Conservation (phyloP, 495 filamentous ascomycete species). For the Xanthoparmelia taractica region DNA sequence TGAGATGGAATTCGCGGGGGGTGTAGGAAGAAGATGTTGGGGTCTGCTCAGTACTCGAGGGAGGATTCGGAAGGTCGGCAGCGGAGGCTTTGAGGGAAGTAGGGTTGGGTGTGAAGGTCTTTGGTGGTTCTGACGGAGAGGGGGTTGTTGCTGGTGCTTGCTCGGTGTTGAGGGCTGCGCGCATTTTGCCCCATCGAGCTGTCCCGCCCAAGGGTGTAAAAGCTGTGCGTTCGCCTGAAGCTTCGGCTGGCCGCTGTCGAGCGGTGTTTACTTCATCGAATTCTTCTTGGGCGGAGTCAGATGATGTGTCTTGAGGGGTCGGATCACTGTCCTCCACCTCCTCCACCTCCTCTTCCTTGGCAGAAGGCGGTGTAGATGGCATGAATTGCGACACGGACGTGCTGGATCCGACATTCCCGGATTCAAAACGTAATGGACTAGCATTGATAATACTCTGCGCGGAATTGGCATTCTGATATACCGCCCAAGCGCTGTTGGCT, state of each 20-base stretch:
- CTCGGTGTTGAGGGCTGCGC: not conserved
- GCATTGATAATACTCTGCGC: conserved; percentile 32
- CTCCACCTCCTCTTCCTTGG: not conserved
- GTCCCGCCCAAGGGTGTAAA: not conserved
- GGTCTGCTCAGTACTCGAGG: not conserved
- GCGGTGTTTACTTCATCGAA: not conserved
- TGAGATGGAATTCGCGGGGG: conserved; percentile 28
- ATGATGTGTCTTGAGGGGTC: not conserved
- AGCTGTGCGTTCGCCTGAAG: not conserved
- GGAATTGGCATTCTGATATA: conserved; percentile 32
- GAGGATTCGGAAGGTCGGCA: conserved; percentile 5
- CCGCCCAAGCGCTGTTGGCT: conserved; percentile 35
- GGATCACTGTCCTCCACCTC: not conserved
- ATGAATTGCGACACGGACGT: not conserved
- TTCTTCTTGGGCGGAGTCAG: conserved; percentile 4
- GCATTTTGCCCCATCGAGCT: not conserved
- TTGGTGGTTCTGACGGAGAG: not conserved
- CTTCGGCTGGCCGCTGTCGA: not conserved
- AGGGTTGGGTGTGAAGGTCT: conserved; percentile 6
- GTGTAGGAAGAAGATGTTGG: not conserved
- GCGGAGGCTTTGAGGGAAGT: conserved; percentile 13
- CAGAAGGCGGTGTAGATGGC: not conserved
- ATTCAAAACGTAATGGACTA: conserved; percentile 35
- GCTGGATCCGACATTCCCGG: conserved; percentile 1
- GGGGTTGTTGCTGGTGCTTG: not conserved